phyloP scores from a whole-genome alignment of 176 grass and related monocot species.

The Avena sativa region DNA sequence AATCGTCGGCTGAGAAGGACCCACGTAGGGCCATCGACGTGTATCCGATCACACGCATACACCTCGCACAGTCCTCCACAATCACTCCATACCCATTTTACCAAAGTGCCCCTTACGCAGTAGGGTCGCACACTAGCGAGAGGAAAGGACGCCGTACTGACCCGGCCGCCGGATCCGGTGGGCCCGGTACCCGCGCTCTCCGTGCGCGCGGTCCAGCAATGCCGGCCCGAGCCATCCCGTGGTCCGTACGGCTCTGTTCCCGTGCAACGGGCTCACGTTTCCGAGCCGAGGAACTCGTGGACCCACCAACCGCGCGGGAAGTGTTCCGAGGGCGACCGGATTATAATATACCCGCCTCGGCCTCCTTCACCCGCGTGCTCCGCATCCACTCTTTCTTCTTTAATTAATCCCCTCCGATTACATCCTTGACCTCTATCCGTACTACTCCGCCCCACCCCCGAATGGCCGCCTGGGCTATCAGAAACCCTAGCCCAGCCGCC shows the following conservation, averaged over 20 bases:
- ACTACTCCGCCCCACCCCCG: constrained; percentile 10
- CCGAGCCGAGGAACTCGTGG: not conserved
- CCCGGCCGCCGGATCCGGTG: not conserved
- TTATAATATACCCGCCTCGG: constrained; percentile 54
- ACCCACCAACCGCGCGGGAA: constrained; percentile 31
- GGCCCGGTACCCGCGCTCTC: not conserved
- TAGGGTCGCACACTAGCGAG: not conserved
- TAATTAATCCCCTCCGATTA: not conserved
- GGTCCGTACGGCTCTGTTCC: not conserved
- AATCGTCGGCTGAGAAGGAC: not conserved
- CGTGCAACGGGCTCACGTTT: not conserved
- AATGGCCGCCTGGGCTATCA: constrained; percentile 54
- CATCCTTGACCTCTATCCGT: not conserved
- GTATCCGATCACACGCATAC: no score
- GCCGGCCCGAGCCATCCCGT: not conserved
- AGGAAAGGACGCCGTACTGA: not conserved
- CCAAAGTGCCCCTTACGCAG: no score
- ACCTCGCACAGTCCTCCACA: no score
- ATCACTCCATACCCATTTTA: not conserved
- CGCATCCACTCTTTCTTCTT: not conserved
- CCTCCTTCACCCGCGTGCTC: not conserved
- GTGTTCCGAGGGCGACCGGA: not conserved
- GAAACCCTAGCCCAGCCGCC: constrained; percentile 55
- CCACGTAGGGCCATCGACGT: constrained; percentile 1
- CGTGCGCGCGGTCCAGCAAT: not conserved